phyloP scores from a whole-genome alignment of 2,329 filamentous ascomycete species.

The Neopestalotiopsis sp. region DNA sequence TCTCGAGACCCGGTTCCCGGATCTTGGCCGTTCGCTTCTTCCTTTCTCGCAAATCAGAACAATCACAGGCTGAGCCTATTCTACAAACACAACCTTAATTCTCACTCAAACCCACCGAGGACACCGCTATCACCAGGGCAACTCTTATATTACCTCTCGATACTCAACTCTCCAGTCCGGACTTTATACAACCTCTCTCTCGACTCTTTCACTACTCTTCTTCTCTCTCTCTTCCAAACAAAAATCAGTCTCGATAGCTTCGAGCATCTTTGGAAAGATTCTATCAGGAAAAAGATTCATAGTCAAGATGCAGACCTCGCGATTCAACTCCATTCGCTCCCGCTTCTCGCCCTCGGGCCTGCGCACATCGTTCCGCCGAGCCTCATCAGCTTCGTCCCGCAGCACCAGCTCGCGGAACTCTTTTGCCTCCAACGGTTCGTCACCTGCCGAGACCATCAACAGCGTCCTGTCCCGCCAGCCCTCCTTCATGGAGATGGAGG shows the following conservation, averaged over 20 bases:
- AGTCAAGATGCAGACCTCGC: conserved; percentile 51
- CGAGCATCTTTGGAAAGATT: conserved; percentile 13
- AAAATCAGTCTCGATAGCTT: conserved; percentile 4
- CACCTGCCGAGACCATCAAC: conserved; percentile 59
- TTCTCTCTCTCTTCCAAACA: conserved; percentile 8
- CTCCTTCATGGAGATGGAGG: conserved; percentile 62
- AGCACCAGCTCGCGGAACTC: conserved; percentile 48
- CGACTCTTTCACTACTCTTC: background rate
- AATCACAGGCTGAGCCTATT: conserved; percentile 39
- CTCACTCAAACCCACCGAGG: background rate
- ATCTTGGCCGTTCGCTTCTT: conserved; percentile 37
- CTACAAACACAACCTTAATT: conserved; percentile 21
- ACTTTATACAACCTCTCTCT: background rate
- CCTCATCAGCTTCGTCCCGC: conserved; percentile 50
- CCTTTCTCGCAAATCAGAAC: conserved; percentile 24
- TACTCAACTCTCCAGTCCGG: background rate
- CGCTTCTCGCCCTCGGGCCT: conserved; percentile 57
- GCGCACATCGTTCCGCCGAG: conserved; percentile 59
- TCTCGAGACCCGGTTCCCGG: conserved; percentile 12
- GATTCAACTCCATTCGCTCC: conserved; percentile 55
- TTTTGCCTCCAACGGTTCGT: conserved; percentile 50
- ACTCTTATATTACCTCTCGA: background rate
- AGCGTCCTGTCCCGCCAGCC: conserved; percentile 64
- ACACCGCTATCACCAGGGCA: conserved; percentile 16
- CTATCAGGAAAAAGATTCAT: conserved; percentile 17